These are phyloP conservation scores for Cystobasidium pallidum DNA, from an alignment of 1,284 basidiomycete genomes.

Conservation along the genomic window DNA sequence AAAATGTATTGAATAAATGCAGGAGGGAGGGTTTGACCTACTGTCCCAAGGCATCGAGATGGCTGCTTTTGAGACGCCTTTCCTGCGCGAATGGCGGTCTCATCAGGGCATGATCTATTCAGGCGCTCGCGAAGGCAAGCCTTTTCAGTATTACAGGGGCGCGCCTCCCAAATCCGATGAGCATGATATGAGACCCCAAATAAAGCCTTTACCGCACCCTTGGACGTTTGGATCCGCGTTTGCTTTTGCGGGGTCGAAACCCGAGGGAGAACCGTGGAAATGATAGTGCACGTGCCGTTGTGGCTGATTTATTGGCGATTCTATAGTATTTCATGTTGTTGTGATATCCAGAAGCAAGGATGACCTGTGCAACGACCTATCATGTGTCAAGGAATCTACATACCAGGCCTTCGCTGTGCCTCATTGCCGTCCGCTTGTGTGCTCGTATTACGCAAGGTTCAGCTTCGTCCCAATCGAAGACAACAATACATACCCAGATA, in stretches of 20 bases:
- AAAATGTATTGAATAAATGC: not conserved
- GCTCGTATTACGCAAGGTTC: too few species aligned
- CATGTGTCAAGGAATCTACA: too few species aligned
- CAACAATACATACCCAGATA: not conserved
- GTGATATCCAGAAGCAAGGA: not conserved
- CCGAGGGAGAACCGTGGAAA: not conserved
- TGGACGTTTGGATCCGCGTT: slow-evolving; percentile 43
- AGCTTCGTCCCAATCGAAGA: slow-evolving; percentile 1
- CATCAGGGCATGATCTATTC: slow-evolving; percentile 33
- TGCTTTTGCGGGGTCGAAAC: slow-evolving; percentile 27
- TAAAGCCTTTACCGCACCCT: slow-evolving; percentile 34
- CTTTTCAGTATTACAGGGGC: slow-evolving; percentile 31
- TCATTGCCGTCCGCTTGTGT: too few species aligned
- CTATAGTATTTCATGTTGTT: slow-evolving; percentile 2
- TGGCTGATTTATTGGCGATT: not conserved
- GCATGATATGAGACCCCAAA: not conserved
- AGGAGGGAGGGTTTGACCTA: slow-evolving; percentile 42
- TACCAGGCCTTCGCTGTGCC: too few species aligned
- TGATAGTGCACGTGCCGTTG: slow-evolving; percentile 19
- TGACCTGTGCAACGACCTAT: not conserved
- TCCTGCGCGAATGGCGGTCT: slow-evolving; percentile 30
- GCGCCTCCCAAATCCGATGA: slow-evolving; percentile 8
- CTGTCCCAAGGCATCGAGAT: slow-evolving; percentile 41
- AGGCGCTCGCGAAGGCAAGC: not conserved
- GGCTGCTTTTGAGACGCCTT: slow-evolving; percentile 30